Evolutionary conservation across 345 rosid genomes (phyloP).

Genomic region (Salix arbutifolia): DNA sequence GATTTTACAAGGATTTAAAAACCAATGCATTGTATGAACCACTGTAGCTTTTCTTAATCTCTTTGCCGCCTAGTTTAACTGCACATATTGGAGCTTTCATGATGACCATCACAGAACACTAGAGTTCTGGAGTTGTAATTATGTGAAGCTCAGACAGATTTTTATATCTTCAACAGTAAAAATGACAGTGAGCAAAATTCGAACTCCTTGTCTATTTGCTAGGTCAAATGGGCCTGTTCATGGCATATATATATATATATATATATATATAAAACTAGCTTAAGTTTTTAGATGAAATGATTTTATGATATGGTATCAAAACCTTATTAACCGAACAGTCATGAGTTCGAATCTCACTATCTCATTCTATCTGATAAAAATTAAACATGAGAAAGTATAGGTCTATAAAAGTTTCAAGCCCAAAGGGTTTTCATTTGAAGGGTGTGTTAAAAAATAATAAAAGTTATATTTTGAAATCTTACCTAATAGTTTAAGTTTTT

Average conservation of each 20-base stretch:
- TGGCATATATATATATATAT: neutral
- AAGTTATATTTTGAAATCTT: too few species aligned
- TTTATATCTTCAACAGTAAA: neutral
- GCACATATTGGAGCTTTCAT: neutral
- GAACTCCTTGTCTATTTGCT: too few species aligned
- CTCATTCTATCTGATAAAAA: too few species aligned
- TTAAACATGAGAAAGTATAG: too few species aligned
- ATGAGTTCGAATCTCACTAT: too few species aligned
- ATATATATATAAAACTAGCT: too few species aligned
- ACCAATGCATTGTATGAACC: neutral
- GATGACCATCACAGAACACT: neutral
- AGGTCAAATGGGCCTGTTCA: neutral
- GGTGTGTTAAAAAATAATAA: too few species aligned
- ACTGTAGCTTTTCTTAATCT: neutral
- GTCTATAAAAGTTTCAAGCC: too few species aligned
- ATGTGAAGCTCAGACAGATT: neutral
- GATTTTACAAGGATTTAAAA: neutral
- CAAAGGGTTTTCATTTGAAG: fast-evolving
- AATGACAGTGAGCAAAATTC: neutral
- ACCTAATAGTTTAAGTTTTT: too few species aligned
- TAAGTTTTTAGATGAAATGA: too few species aligned
- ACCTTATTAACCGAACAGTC: too few species aligned
- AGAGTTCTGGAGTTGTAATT: neutral
- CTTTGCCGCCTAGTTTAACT: neutral
- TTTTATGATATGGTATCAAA: too few species aligned